Evolutionary conservation across 2,329 filamentous ascomycete species (phyloP), one percentile per base, ranked within the genome.

Genomic region (Pestalotiopsis sp.): DNA sequence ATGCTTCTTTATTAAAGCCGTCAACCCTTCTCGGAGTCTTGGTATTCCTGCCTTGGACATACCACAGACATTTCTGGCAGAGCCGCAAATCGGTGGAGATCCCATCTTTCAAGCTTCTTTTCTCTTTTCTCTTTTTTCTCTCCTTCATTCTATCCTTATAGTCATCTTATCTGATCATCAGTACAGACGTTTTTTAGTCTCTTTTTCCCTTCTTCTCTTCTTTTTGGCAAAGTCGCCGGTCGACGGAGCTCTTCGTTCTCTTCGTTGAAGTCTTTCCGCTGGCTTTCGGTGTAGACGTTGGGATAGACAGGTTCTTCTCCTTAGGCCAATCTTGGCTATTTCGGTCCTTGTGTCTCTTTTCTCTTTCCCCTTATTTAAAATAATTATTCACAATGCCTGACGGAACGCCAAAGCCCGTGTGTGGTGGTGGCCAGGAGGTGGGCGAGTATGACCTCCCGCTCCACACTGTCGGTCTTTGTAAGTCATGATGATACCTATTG

Each of bases 361-460:
- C 9, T 40, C 2, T 40, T 13, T 23, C 25, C 20, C n/a, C 9
- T 38, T 59, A 14, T 13, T 6, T n/a, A 62, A 61, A 20, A 20
- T 40, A 62, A 36, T 62, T 20, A 58, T 67, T 20, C 66, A 73
- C 71, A n/a, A 78, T 79, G 78, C 58, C 75, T 14, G 70, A 68
- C 20, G 65, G 66, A 38, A 74, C 78, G 72, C 73, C 62, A 62
- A 77, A 84, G 77, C 82, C 82, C 23, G 71, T 73, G 41, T 84
- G 82, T 65, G 82, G 82, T 23, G 76, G 80, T 65, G 80, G 76
- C 20, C 69, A 75, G 68, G 73, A 79, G 69, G 70, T 65, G 1
- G 81, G 80, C 69, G 81, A 82, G 59, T 84, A 84, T 69, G 82
- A 84, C 69, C 72, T 84, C 41, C 73, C 75, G n/a, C 70, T 84